Evolutionary conservation across 495 filamentous ascomycete species (phyloP), one percentile per base, ranked within the genome.

Genomic region (Aspergillus carlsbadensis): DNA sequence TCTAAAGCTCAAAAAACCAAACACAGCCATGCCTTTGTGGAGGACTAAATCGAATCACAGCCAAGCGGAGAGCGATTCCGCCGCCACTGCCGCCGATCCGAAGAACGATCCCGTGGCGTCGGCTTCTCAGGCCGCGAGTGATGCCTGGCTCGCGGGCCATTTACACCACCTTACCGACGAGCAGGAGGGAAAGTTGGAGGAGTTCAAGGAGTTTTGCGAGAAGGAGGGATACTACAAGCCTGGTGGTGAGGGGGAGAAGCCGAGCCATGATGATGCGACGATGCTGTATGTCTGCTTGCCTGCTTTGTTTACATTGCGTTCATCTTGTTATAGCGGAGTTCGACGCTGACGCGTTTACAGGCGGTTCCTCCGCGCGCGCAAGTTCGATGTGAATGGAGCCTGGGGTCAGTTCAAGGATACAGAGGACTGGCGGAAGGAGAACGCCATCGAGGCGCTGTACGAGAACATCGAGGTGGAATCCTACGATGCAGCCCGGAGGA

Each of bases 321-420:
- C 7, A 14, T 18, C 3, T 11, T 15, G 14, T 24, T 6, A 13
- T 43, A 6, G 3, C 2, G 11, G 17, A 10, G 26, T 11, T 33
- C 21, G 17, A 24, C 11, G 31, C 37, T 50, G 29, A 51, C 17
- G 24, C 14, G 10, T 11, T 40, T 20, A 57, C 68, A 92, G 89
- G 57, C 89, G 90, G 13, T 94, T 85, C 68, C 78, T 95, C 20
- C 87, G 90, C 62, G 90, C 90, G 10, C 84, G 90, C 35, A 85
- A 78, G 60, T 95, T 90, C 73, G 75, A 85, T 45, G 78, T 87
- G 5, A 71, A 80, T 50, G 88, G 89, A 43, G 92, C 92, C 1
- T 90, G 87, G 70, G 78, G 69, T 48, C 92, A 96, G 68, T 96
- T 96, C 72, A 85, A 87, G 64, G 90, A 91, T 49, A 95, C 92